A percentile compares a stretch with the other conserved stretches of the same genome.
These are phyloP conservation scores for Pseudozyma hubeiensis DNA, from an alignment of 1,284 basidiomycete species.

Conservation along the genomic window DNA sequence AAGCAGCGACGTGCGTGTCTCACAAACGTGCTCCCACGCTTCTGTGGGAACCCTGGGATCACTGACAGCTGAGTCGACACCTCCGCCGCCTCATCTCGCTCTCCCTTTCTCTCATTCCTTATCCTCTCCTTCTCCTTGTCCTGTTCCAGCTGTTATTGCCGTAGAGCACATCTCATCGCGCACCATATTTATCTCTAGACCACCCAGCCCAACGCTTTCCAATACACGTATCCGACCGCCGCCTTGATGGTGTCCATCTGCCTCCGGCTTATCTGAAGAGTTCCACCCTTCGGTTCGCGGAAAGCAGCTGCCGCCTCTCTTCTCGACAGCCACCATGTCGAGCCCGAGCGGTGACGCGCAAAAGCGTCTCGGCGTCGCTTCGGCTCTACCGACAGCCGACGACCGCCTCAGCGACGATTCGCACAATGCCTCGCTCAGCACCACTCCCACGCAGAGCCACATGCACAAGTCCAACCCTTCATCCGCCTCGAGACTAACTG, in stretches of 20 bases:
- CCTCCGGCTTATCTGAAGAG: not conserved
- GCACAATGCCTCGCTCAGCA: conserved; percentile 48
- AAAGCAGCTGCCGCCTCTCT: not conserved
- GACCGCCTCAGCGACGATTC: conserved; percentile 26
- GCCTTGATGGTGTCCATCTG: conserved; percentile 3
- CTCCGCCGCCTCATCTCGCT: too few relatives aligned
- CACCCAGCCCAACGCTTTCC: too few relatives aligned
- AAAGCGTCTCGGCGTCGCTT: conserved; percentile 8
- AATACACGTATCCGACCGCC: not conserved
- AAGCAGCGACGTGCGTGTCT: too few relatives aligned
- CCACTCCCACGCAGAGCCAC: conserved; percentile 53
- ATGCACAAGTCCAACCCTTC: conserved; percentile 39
- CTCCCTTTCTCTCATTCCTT: too few relatives aligned
- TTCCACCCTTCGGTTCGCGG: not conserved
- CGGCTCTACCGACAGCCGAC: conserved; percentile 6
- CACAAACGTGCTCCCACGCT: too few relatives aligned
- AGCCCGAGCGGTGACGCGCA: conserved; percentile 43
- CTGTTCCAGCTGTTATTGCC: too few relatives aligned
- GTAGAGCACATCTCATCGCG: too few relatives aligned
- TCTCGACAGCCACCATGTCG: conserved; percentile 14
- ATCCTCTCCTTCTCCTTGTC: too few relatives aligned
- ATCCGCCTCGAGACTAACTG: conserved; percentile 23
- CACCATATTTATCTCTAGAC: too few relatives aligned
- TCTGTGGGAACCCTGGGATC: too few relatives aligned
- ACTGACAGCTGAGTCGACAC: too few relatives aligned